Evolutionary conservation across 192 early-diverging fungal genomes (phyloP).

Genomic region (Coemansia sp.): DNA sequence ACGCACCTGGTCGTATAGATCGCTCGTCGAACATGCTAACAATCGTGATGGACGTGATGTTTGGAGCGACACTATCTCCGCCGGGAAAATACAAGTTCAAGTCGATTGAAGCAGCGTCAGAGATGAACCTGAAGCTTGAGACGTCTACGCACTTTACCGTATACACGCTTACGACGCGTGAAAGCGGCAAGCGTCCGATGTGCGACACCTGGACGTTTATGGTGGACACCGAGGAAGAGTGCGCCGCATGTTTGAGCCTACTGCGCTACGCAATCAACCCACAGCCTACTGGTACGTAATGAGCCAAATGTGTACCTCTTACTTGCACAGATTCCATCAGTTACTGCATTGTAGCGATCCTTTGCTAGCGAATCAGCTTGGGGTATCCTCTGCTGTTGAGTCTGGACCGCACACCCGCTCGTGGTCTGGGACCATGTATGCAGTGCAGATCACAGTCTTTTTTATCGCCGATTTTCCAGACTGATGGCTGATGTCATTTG

Average conservation of each 20-base stretch:
- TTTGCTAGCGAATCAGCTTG: background rate
- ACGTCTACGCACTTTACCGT: conserved; percentile 55
- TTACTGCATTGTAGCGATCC: background rate
- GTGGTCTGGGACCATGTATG: background rate
- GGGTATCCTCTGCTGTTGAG: background rate
- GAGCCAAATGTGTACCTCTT: background rate
- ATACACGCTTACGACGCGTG: conserved; percentile 43
- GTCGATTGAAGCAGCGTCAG: conserved; percentile 42
- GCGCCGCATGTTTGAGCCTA: conserved; percentile 40
- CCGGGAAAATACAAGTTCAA: conserved; percentile 52
- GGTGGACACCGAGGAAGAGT: conserved; percentile 43
- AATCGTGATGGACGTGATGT: conserved; percentile 48
- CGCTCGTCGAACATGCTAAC: conserved; percentile 48
- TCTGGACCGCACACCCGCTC: background rate
- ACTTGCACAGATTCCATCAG: background rate
- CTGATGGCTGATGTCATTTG: background rate
- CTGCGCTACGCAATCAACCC: conserved; percentile 43
- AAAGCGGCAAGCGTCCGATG: conserved; percentile 42
- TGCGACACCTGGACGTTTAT: conserved; percentile 55
- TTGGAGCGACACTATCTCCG: conserved; percentile 50
- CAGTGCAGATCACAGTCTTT: background rate
- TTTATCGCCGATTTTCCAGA: background rate
- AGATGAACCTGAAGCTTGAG: conserved; percentile 26
- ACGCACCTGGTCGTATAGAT: conserved; percentile 12
- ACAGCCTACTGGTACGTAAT: conserved; percentile 31